Evolutionary conservation across 2,329 filamentous ascomycete genomes (phyloP).

Genomic region (Escovopsis sp.): DNA sequence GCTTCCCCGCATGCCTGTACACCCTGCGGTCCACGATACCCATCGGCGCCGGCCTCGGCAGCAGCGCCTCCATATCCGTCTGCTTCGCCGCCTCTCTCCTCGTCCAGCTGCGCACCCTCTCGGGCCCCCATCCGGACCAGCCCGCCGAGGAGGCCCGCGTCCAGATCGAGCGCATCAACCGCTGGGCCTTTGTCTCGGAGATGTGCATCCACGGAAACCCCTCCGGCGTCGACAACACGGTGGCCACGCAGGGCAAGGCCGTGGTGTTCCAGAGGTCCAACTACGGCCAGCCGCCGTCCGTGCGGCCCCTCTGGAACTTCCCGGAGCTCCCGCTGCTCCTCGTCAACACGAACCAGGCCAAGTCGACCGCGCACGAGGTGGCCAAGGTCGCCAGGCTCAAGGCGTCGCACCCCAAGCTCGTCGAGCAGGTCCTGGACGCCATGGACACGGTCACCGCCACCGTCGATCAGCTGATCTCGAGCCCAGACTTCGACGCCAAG

Average conservation of each 20-base stretch:
- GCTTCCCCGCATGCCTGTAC: conserved; percentile 71
- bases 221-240: conserved; percentile 93
- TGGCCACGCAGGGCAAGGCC: conserved; percentile 83
- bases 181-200: conserved; percentile 94
- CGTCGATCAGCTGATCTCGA: conserved; percentile 37
- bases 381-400: conserved; percentile 68
- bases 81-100: conserved; percentile 75
- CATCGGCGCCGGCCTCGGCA: conserved; percentile 79
- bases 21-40: conserved; percentile 88
- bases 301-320: conserved; percentile 69
- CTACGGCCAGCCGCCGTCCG: conserved; percentile 60
- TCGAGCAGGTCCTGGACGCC: conserved; percentile 66
- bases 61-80: conserved; percentile 86
- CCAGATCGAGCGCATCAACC: conserved; percentile 89
- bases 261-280: conserved; percentile 77
- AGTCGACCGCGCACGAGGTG: conserved; percentile 75
- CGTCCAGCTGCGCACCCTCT: conserved; percentile 73
- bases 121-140: conserved; percentile 85
- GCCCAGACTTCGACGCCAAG: conserved; percentile 52
- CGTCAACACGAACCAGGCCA: conserved; percentile 76
- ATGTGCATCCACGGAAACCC: conserved; percentile 97
- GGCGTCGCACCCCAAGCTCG: conserved; percentile 57
- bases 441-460: conserved; percentile 59
- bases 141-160: conserved; percentile 72
- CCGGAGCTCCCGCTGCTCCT: conserved; percentile 82